These are phyloP conservation scores for Fusarium newnesense DNA, from an alignment of 2,329 filamentous ascomycete species.

Conservation along the genomic window DNA sequence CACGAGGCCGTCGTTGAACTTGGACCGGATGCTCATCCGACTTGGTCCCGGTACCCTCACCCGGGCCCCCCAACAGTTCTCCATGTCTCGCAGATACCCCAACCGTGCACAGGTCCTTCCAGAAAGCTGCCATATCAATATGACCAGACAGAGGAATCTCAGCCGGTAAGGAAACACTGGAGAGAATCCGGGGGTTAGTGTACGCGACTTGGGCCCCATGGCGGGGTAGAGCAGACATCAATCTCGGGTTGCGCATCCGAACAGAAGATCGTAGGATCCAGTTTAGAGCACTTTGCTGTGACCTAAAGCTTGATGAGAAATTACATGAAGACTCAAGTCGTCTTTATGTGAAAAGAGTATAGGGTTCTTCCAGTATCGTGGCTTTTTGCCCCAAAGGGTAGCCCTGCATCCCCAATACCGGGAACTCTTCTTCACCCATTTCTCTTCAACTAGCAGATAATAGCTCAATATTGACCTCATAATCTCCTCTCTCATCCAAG, in stretches of 20 bases:
- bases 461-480: no score
- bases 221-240: not conserved
- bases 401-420: no score
- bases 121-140: not conserved
- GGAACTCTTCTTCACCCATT: no score
- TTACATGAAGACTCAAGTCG: no score
- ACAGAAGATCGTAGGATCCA: not conserved
- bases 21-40: not conserved
- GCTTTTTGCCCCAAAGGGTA: no score
- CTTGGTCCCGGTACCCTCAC: no score
- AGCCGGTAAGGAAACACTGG: not conserved
- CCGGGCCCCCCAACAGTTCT: not conserved
- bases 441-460: no score
- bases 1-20: rapidly evolving
- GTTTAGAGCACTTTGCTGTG: rapidly evolving
- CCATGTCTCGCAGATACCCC: not conserved
- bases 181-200: not conserved
- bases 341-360: no score
- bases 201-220: not conserved
- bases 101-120: not conserved
- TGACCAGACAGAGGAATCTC: not conserved
- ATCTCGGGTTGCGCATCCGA: not conserved
- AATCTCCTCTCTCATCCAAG: no score
- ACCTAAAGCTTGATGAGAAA: no score
- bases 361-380: no score